Evolutionary conservation across 805 yeast genomes (phyloP), one percentile per base, ranked within the genome.

Genomic region (Candida cerambycidarum): DNA sequence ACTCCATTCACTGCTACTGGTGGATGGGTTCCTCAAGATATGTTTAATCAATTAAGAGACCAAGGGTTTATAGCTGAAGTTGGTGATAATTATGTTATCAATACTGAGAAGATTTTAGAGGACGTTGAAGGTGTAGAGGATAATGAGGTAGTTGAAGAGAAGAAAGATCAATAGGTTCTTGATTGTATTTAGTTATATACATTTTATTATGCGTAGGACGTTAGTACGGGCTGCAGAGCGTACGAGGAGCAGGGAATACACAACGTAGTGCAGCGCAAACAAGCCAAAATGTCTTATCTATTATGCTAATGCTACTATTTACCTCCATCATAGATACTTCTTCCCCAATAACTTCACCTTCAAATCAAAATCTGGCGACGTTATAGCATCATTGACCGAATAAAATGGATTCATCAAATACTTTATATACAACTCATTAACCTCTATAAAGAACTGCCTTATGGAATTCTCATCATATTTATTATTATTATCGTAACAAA

Each of bases 11-110:
- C 87, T 23, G 92, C 92, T 36, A 85, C 97, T 17, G 85, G 86
- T 42, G 97, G 97, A 4, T 92, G 97, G 96, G 78, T 93, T 44
- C 97, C 98, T 13, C 96, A 89, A 59, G 96, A 89, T 58, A 80
- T 89, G 85, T 90, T 92, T 57, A 83, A 80, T 25, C 77, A 78
- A 38, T 71, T 88, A 54, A 63, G 80, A 31, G 78, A 80, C 15
- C 82, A 82, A 47, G 93, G 92, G 0, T 71, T 83, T 43, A 70
- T 92, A 43, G 80, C 56, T 14, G 61, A 78, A 41, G 75, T 80
- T 48, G 75, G 74, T 14, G 79, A 75, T 15, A 78, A 79, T 13
- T 64, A 54, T 51, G 56, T 54, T 41, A 48, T 71, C 34, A 72
- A 67, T 31, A 57, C 66, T 38, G 65, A 60, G 12, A 59, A 58